Base-by-base conservation (phyloP, 148 eudicot species). In the Persicaria maculosa region DNA sequence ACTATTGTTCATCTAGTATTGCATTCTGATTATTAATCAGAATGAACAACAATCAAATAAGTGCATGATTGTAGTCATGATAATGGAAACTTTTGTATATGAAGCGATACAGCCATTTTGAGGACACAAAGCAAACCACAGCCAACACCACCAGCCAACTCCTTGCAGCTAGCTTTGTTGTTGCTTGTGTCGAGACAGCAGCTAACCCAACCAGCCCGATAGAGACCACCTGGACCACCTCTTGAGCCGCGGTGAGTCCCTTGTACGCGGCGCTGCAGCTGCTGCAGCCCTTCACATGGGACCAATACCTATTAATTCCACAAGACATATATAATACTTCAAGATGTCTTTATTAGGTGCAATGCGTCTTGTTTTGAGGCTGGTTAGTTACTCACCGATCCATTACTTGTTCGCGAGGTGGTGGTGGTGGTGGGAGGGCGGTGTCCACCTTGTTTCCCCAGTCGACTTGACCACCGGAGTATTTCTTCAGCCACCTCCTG, bases 21-120 rank as follows among this genome's bases (percentile, higher is more conserved):
- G n/a, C n/a, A n/a, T n/a, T n/a, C n/a, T n/a, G n/a, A 16, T 57
- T 9, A 6, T n/a, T 57, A 9, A 57, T 57, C 62, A 6, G 62
- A 10, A 57, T 57, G 70, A 48, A 57, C 62, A 74, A 20, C 44
- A 15, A 68, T 86, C 74, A 88, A 74, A 47, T 58, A 17, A 76
- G 73, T 69, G 89, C 89, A 81, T 90, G 97, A 78, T 80, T 78
- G 72, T 93, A 90, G 86, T 93, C 96, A 75, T 93, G 98, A 79
- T 48, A 90, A 65, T 80, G 87, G 80, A 87, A 92, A 22, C 81
- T 86, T 78, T 88, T 89, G 94, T 86, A 86, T 25, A 89, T 83
- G 76, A 86, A 89, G 74, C 84, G 85, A 67, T 90, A 85, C 81
- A 92, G 47, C 89, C 90, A 86, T 75, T 80, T 89, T 25, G 97